Percentiles rank a stretch among this genome's conserved stretches.
Evolutionary conservation across 2,329 filamentous ascomycete species (phyloP).

Genomic region (Aureobasidium sp.): DNA sequence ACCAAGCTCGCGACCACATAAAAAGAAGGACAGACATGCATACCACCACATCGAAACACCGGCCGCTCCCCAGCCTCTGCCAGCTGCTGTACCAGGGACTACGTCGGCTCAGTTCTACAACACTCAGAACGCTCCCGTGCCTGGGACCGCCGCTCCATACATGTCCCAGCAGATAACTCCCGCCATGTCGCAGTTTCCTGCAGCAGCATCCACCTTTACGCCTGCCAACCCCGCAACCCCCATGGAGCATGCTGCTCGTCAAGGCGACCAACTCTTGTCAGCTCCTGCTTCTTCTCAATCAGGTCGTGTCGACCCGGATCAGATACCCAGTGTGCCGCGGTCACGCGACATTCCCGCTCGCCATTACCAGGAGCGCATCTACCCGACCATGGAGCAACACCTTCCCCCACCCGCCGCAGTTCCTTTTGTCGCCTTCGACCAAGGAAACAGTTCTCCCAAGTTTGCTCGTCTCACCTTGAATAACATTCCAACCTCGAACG

Average conservation of each 20-base stretch:
- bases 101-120: slow-evolving; percentile 55
- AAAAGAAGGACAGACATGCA: slow-evolving; percentile 94
- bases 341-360: slow-evolving; percentile 76
- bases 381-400: slow-evolving; percentile 92
- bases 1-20: slow-evolving; percentile 44
- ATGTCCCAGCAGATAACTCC: slow-evolving; percentile 37
- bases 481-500: slow-evolving; percentile 77
- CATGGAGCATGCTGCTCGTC: slow-evolving; percentile 33
- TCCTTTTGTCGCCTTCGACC: slow-evolving; percentile 89
- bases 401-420: slow-evolving; percentile 81
- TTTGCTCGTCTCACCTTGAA: slow-evolving; percentile 87
- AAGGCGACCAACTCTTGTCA: slow-evolving; percentile 32
- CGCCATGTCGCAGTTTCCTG: slow-evolving; percentile 56
- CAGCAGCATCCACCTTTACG: slow-evolving; percentile 46
- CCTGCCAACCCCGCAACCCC: slow-evolving; percentile 31
- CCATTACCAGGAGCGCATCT: slow-evolving; percentile 80
- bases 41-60: slow-evolving; percentile 78
- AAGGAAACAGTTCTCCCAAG: slow-evolving; percentile 94
- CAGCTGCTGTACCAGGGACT: slow-evolving; percentile 62
- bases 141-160: slow-evolving; percentile 27
- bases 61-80: slow-evolving; percentile 55
- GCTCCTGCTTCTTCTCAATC: slow-evolving; percentile 53
- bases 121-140: slow-evolving; percentile 22
- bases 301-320: slow-evolving; percentile 77
- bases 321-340: slow-evolving; percentile 83